Percentiles rank a stretch among this genome's conserved stretches.
Conservation (phyloP, 2,329 filamentous ascomycete species). For the Sclerotinia borealis region DNA sequence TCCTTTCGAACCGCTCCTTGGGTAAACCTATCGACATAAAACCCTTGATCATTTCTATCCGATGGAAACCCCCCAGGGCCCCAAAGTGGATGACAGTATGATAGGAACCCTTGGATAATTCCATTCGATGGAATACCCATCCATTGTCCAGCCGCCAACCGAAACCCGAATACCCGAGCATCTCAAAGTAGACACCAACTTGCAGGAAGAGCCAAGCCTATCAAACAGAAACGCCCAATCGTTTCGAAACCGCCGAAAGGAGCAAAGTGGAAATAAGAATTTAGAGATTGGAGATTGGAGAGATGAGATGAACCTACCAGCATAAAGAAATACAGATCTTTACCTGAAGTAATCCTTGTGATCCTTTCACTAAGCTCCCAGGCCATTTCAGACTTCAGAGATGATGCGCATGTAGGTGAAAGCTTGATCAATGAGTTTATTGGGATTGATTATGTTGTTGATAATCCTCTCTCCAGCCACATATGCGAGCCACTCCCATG, state of each 20-base stretch:
- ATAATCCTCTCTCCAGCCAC: not conserved
- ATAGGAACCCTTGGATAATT: not conserved
- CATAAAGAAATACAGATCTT: too few species aligned
- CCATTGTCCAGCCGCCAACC: not conserved
- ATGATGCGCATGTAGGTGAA: not conserved
- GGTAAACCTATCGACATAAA: too few species aligned
- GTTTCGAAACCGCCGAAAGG: constrained; percentile 8
- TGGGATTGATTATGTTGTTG: not conserved
- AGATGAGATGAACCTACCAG: not conserved
- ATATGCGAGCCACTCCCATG: not conserved
- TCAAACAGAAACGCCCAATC: constrained; percentile 1
- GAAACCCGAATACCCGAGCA: not conserved
- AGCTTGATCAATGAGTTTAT: not conserved
- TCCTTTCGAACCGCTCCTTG: not conserved
- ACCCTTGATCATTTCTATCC: too few species aligned
- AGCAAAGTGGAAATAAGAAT: not conserved
- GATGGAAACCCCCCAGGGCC: too few species aligned
- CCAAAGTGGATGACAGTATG: too few species aligned
- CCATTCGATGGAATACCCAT: not conserved
- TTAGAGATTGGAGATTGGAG: too few species aligned
- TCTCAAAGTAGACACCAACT: not conserved
- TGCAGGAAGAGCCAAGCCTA: constrained; percentile 6
- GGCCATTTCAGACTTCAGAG: too few species aligned
- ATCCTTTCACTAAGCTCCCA: not conserved
- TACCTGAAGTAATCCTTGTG: too few species aligned